phyloP scores from a whole-genome alignment of 805 yeast genomes.

The Saccharomycopsis capsularis region DNA sequence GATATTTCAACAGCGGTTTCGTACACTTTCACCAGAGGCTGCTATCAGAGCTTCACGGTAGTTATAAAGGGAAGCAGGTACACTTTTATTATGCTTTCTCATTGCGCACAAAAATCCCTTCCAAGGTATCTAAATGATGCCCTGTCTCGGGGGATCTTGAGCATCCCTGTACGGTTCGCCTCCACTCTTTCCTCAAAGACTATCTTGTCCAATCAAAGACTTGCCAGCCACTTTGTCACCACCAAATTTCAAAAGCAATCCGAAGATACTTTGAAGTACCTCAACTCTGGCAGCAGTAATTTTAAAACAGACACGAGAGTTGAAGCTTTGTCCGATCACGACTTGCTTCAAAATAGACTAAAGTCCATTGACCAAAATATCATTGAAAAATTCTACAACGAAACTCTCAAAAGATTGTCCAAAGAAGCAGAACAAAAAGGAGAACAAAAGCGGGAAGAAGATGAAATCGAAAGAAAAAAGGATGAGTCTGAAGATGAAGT shows the following conservation, averaged over 20 bases:
- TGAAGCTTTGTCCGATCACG: background rate
- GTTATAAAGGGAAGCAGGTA: too few relatives aligned
- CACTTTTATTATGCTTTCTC: background rate
- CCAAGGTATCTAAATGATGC: background rate
- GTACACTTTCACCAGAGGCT: too few relatives aligned
- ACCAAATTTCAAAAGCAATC: background rate
- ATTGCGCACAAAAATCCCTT: background rate
- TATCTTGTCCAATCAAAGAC: background rate
- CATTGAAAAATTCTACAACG: background rate
- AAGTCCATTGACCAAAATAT: too few relatives aligned
- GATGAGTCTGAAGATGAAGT: background rate
- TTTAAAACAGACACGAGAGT: background rate
- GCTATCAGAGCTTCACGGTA: too few relatives aligned
- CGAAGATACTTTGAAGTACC: background rate
- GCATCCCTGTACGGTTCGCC: too few relatives aligned
- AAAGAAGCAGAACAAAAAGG: background rate
- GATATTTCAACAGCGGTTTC: too few relatives aligned
- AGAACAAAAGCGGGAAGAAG: background rate
- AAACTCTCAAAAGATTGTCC: background rate
- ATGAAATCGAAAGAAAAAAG: background rate
- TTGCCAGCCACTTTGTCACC: background rate
- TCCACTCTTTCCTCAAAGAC: background rate
- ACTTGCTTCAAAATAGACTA: background rate
- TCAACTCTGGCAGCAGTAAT: background rate
- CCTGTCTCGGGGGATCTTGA: background rate